Evolutionary conservation across 116 monocot species (phyloP).

Genomic region (Posidonia oceanica): DNA sequence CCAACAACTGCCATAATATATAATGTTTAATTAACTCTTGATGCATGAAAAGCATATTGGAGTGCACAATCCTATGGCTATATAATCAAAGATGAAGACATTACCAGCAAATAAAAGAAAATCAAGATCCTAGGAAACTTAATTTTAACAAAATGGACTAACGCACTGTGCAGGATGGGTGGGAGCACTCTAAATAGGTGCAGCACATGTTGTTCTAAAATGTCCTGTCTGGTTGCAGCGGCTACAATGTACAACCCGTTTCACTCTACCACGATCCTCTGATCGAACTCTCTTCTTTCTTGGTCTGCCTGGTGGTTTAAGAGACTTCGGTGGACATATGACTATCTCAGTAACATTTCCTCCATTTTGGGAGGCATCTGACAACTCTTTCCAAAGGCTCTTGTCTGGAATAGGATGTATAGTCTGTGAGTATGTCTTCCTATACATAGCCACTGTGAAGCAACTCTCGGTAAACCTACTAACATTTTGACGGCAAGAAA

Average conservation of each 20-base stretch:
- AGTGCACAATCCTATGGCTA: no score
- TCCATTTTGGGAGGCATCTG: slow-evolving; percentile 14
- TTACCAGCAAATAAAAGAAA: no score
- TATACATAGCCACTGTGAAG: slow-evolving; percentile 83
- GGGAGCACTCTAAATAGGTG: slow-evolving; percentile 43
- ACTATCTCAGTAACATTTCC: slow-evolving; percentile 21
- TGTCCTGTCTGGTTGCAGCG: slow-evolving; percentile 96
- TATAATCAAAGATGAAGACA: no score
- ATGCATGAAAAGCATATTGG: no score
- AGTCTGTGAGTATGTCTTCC: slow-evolving; percentile 88
- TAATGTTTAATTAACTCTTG: no score
- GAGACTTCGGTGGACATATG: slow-evolving; percentile 78
- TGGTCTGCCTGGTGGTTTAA: slow-evolving; percentile 70
- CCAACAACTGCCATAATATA: no score
- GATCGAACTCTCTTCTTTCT: slow-evolving; percentile 85
- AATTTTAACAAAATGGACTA: no score
- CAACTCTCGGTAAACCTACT: slow-evolving; percentile 88
- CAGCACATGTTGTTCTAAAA: slow-evolving; percentile 96
- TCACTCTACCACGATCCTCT: slow-evolving; percentile 73
- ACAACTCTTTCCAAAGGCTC: slow-evolving; percentile 67
- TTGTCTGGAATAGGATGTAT: slow-evolving; percentile 96
- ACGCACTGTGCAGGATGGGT: not conserved
- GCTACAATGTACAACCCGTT: slow-evolving; percentile 90
- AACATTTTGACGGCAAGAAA: slow-evolving; percentile 85
- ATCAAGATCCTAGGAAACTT: no score